Evolutionary conservation across 257 asterid species (phyloP).

Genomic region (Petrea volubilis): DNA sequence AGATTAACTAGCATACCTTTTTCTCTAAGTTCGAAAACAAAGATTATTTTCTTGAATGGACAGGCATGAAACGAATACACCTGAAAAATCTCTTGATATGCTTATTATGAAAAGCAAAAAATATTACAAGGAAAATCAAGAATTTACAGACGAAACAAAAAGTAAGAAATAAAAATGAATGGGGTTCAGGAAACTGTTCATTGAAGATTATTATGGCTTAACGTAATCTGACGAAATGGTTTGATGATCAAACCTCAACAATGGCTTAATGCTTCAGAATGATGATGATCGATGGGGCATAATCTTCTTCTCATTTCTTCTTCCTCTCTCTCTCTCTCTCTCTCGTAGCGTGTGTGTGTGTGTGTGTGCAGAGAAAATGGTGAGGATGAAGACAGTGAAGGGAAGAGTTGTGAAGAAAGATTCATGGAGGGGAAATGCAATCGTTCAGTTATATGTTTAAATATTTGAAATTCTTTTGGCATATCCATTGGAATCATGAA

Average conservation of each 20-base stretch:
- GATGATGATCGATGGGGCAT: not conserved
- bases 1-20: not conserved
- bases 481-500: conserved; percentile 48
- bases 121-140: not conserved
- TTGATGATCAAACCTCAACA: conserved; percentile 9
- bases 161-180: not conserved
- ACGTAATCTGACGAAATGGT: not conserved
- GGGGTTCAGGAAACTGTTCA: not conserved
- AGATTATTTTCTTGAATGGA: conserved; percentile 21
- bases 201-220: not conserved
- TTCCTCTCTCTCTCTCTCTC: not conserved
- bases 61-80: not conserved
- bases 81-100: not conserved
- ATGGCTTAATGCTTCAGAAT: not conserved
- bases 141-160: not conserved
- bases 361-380: not conserved
- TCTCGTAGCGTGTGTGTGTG: not conserved
- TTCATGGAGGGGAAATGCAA: conserved; percentile 4
- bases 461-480: conserved; percentile 37
- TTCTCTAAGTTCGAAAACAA: conserved; percentile 3
- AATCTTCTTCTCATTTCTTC: not conserved
- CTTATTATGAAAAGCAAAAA: not conserved
- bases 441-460: conserved; percentile 19
- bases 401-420: not conserved
- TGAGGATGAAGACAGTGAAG: not conserved